phyloP scores from a whole-genome alignment of 257 asterid species.

The Marsdenia floribunda region DNA sequence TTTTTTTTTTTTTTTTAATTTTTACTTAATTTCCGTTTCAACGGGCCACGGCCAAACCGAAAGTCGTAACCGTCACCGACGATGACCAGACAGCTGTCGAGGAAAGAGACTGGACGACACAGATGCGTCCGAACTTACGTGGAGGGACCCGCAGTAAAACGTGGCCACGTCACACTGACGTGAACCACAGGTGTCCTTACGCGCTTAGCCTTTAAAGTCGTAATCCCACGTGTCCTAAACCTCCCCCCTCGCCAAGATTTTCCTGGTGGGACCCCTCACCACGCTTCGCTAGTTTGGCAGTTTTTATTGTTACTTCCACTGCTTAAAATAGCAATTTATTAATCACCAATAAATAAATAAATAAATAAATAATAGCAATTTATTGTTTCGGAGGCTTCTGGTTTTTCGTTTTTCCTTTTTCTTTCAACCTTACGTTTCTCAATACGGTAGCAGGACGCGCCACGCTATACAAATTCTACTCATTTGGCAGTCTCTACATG shows the following conservation, averaged over 20 bases:
- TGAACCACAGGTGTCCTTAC: conserved; percentile 32
- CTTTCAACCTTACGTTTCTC: not conserved
- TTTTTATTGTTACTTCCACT: conserved; percentile 6
- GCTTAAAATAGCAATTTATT: not conserved
- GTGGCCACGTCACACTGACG: conserved; percentile 65
- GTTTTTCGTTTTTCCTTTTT: not conserved
- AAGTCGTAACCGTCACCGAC: conserved; percentile 21
- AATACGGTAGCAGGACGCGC: not conserved
- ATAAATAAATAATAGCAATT: not conserved
- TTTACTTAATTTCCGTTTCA: not conserved
- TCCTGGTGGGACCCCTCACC: not conserved
- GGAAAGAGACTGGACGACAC: conserved; percentile 32
- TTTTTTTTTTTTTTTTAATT: not conserved
- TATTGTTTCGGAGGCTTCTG: not conserved
- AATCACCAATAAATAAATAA: too few species aligned
- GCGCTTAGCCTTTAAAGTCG: conserved; percentile 21
- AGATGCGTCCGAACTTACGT: conserved; percentile 17
- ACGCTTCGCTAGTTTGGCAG: conserved; percentile 6
- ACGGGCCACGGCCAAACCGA: not conserved
- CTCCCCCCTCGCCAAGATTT: conserved; percentile 8
- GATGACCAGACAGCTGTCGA: conserved; percentile 39
- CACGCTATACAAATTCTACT: not conserved
- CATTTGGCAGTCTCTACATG: too few species aligned
- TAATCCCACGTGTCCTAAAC: conserved; percentile 33
- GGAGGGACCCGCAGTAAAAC: conserved; percentile 33